Evolutionary conservation across 2,329 filamentous ascomycete genomes (phyloP), one percentile per base, ranked within the genome.

Genomic region (Paecilomyces variotii): DNA sequence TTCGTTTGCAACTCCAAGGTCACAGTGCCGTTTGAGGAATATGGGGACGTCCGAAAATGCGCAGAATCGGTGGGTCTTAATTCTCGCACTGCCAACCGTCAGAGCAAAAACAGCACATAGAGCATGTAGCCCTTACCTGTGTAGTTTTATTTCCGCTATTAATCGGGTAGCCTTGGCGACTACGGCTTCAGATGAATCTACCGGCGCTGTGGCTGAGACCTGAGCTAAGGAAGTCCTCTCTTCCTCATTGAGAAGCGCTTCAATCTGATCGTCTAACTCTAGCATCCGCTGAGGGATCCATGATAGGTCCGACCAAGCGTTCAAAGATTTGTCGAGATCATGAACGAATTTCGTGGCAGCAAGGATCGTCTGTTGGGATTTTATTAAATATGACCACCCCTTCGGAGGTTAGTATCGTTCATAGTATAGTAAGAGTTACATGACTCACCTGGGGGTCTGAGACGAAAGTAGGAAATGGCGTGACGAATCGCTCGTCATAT

Each of bases 31-130:
- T 59, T 66, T 59, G 6, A 62, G 58, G 35, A 68, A 66, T 14
- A 67, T 59, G 2, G 68, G 65, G 2, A 66, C 58, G 35, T 70
- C 68, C 54, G 61, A 63, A 56, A 71, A 71, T 10, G 69, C 69
- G 14, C 64, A 63, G 34, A 68, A 66, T 14, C 68, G 64, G 56
- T 71, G 67, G 5, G 67, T 54, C 59, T 70, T 71, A 34, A 71
- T 68, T 14, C 65, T 62, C 19, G 68, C 67, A 30, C 68, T 71
- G 28, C 4, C 11, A 27, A 25, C 11, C 30, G 28, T 57, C 5
- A 53, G 57, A 14, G 3, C 3, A 27, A 49, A 7, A 24, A 14
- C 10, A 32, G 10, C 25, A 12, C 24, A 34, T 49, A 7, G 9
- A 25, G 54, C 7, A 34, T 7, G 3, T n/a, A 30, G 30, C 25